Evolutionary conservation across 441 rosid species (phyloP), one percentile per base, ranked within the genome.

Genomic region (Pelargonium citronellum): DNA sequence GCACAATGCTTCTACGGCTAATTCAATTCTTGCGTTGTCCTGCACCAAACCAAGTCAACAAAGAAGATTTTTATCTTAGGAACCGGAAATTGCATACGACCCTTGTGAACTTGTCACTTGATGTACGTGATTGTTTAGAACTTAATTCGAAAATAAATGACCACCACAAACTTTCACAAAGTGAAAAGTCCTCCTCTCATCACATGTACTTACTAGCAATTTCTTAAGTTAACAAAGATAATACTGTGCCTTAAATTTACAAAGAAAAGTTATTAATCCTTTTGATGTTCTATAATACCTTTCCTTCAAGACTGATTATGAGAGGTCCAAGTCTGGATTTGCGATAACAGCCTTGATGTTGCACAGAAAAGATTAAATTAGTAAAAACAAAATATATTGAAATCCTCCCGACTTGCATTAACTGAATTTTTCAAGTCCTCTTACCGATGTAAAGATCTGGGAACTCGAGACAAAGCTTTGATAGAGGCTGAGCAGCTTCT

Each of bases 391-490:
- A 17, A 63, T 15, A 71, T 20, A 17, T 13, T 4, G 24, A 34
- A 17, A 66, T 41, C 9, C 22, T 8, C 4, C 24, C 8, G 10
- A 39, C 43, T 39, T 39, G 43, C 73, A 55, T 0, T 30, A 22
- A 7, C 43, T 39, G 43, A 34, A 34, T 34, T 4, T 5, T 53
- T 16, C 5, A 34, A 49, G 71, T 72, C 44, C 64, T 41, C 68
- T 79, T 84, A 95, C 99, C 96, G 16, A 95, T 83, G 68, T 74
- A 81, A 57, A 95, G 81, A 74, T 95, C 99, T 11, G 98, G 95
- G 75, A 85, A 95, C 74, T 92, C 96, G 9, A 87, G 87, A 58
- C 91, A 86, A 63, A 95, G 87, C 79, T 90, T 90, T 27, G 97
- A 86, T 49, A 92, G 79, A 78, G 96, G 89, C 76, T 82, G 89